Base-by-base conservation (phyloP, 169 alveolate species). In the Amoebophrya sp. region DNA sequence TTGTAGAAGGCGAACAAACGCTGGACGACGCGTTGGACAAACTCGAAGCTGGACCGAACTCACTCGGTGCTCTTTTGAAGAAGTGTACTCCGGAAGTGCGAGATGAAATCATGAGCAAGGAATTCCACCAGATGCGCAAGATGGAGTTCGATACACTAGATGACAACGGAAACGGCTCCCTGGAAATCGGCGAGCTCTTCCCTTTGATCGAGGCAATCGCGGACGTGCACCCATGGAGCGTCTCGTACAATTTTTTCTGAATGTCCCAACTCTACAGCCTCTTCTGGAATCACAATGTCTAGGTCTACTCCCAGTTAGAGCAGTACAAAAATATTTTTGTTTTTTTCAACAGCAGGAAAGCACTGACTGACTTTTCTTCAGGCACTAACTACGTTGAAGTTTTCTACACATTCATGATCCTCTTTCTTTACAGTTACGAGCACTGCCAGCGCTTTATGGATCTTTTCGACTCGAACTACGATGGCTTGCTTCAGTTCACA, bases 141-240 rank as follows among this genome's bases (percentile, higher is more conserved):
- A 26, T 65, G 83, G 83, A 65, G 26, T 65, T 65, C 83, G 33
- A 65, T 1, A 12, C 33, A 6, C 83, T 65, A 36, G 83, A 65
- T 26, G 83, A 65, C 83, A 36, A 65, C 83, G 83, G 2, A 36
- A 6, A 6, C 83, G 83, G 83, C 12, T 26, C 83, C n/a, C 83
- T 65, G 83, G 83, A 65, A 26, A 65, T 65, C 83, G n/a, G n/a
- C 83, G 83, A 65, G 83, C 83, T 65, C n/a, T 65, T 65, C 33
- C 83, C 83, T 10, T 36, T 65, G 38, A 65, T 65, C 83, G 83
- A 65, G 26, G 83, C 83, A 29, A 65, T 65, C 26, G 83, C 83
- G 33, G 83, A 65, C 83, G 83, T 65, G 36, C 83, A 65, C 83
- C 83, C 83, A 29, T 65, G 83, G 83, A 65, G 83, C 83, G n/a